phyloP scores from a whole-genome alignment of 768 basidiomycete species.

The Lentinula sp. region DNA sequence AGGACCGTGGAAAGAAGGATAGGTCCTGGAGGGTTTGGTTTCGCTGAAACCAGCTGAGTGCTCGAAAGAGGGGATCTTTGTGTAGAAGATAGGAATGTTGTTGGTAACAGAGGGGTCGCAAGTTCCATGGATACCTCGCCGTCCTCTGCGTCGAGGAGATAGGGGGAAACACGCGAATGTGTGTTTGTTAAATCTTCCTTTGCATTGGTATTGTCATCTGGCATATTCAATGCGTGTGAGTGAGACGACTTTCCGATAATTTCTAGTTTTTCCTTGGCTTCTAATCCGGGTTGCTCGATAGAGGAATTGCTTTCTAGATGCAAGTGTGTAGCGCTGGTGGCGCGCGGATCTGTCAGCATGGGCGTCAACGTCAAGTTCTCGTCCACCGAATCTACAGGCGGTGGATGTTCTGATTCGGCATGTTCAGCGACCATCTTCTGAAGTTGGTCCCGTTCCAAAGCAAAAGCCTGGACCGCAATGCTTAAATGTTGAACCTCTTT shows the following conservation, averaged over 20 bases:
- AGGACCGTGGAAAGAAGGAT: not conserved
- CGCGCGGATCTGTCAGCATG: not conserved
- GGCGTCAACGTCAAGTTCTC: not conserved
- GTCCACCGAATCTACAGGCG: not conserved
- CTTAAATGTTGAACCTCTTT: slow-evolving; percentile 28
- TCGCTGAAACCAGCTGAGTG: not conserved
- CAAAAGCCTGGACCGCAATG: slow-evolving; percentile 28
- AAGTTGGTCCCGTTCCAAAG: slow-evolving; percentile 26
- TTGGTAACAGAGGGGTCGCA: slow-evolving; percentile 41
- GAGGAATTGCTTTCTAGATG: too few species aligned
- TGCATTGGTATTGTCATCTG: slow-evolving; percentile 1
- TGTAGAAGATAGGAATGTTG: not conserved
- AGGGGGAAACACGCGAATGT: slow-evolving; percentile 3
- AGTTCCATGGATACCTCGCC: slow-evolving; percentile 46
- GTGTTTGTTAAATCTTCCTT: not conserved
- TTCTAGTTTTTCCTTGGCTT: slow-evolving; percentile 20
- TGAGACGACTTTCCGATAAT: slow-evolving; percentile 5
- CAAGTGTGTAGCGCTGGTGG: too few species aligned
- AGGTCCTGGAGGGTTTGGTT: not conserved
- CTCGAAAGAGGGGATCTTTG: not conserved
- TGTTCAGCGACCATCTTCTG: slow-evolving; percentile 16
- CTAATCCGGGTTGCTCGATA: not conserved
- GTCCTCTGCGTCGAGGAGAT: slow-evolving; percentile 26
- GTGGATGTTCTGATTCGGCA: slow-evolving; percentile 7
- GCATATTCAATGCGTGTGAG: not conserved